A percentile compares a stretch with the other conserved stretches of the same genome.
Evolutionary conservation across 148 eudicot genomes (phyloP).

Genomic region (Camellia japonica): DNA sequence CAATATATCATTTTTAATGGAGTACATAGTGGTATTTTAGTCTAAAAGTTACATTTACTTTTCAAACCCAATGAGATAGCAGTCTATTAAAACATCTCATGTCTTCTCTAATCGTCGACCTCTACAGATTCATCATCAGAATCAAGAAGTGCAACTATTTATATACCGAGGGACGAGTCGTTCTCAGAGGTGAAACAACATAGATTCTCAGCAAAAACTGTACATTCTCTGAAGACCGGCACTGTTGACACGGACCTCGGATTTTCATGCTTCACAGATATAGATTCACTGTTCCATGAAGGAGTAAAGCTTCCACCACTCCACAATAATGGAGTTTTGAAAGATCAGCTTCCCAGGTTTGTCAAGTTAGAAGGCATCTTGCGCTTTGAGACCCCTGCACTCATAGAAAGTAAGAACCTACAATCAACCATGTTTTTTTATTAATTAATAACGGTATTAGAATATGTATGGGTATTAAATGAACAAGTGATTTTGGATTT

Average conservation of each 20-base stretch:
- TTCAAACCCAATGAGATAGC: too few species aligned
- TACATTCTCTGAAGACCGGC: constrained; percentile 36
- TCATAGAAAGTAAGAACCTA: constrained; percentile 42
- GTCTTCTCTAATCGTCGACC: too few species aligned
- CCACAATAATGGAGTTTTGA: constrained; percentile 6
- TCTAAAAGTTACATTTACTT: too few species aligned
- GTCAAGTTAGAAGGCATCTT: constrained; percentile 34
- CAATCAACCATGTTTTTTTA: too few species aligned
- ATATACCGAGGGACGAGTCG: constrained; percentile 78
- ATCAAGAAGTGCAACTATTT: constrained; percentile 31
- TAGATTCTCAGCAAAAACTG: constrained; percentile 53
- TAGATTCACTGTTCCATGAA: constrained; percentile 52
- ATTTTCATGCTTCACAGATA: constrained; percentile 59
- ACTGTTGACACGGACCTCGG: constrained; percentile 36
- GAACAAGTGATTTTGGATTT: too few species aligned
- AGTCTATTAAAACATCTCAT: too few species aligned
- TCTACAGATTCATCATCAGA: constrained; percentile 57
- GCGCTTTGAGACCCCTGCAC: constrained; percentile 51
- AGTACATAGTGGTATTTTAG: too few species aligned
- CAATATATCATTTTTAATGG: too few species aligned
- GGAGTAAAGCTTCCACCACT: constrained; percentile 42
- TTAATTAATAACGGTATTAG: too few species aligned
- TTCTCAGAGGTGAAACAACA: constrained; percentile 58
- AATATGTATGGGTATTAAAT: too few species aligned
- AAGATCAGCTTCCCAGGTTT: constrained; percentile 47